phyloP scores from a whole-genome alignment of 805 yeast species.

The Saturnispora diversa region DNA sequence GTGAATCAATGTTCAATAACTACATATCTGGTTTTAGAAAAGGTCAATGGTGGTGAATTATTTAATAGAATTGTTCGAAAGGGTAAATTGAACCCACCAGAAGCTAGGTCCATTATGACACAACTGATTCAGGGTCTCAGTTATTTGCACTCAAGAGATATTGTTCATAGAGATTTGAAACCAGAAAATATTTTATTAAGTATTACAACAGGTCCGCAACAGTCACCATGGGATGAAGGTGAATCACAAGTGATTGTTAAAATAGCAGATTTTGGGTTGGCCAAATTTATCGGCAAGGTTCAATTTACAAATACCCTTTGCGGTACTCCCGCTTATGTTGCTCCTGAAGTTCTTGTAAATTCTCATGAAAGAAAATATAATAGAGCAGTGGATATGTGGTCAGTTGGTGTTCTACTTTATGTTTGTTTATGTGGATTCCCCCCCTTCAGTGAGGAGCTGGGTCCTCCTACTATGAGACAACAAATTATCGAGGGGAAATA shows the following conservation, averaged over 20 bases:
- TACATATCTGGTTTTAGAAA: conserved; percentile 61
- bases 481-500: conserved; percentile 60
- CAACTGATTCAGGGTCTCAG: conserved; percentile 58
- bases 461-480: conserved; percentile 70
- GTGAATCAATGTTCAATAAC: conserved; percentile 38
- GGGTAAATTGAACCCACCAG: conserved; percentile 51
- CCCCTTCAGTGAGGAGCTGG: conserved; percentile 75
- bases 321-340: conserved; percentile 84
- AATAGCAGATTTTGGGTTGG: conserved; percentile 77
- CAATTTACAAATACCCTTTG: conserved; percentile 71
- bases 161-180: conserved; percentile 86
- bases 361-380: conserved; percentile 48
- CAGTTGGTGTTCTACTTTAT: conserved; percentile 68
- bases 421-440: conserved; percentile 81
- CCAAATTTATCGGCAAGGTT: conserved; percentile 61
- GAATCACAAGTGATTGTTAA: conserved; percentile 60
- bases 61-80: conserved; percentile 65
- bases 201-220: conserved; percentile 32
- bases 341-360: conserved; percentile 64
- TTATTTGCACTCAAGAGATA: conserved; percentile 87
- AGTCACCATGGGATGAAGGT: conserved; percentile 45
- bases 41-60: conserved; percentile 66
- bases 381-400: conserved; percentile 75
- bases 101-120: conserved; percentile 49
- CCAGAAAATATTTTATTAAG: conserved; percentile 77